A percentile compares a stretch with the other conserved stretches of the same genome.
phyloP scores from a whole-genome alignment of 345 rosid species.

The Aurinia saxatilis region DNA sequence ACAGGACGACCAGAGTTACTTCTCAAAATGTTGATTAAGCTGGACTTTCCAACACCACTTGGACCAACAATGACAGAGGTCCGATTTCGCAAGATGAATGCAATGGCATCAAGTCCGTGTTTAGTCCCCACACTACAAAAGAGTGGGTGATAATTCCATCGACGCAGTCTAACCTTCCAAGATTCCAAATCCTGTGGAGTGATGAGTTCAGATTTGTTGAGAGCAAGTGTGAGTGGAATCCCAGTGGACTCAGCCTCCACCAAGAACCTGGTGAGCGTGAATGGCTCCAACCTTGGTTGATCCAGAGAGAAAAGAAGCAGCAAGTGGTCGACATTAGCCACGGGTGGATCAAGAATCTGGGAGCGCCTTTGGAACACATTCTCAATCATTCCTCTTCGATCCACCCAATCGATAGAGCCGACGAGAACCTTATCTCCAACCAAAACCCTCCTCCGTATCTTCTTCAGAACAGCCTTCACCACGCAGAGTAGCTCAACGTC shows the following conservation, averaged over 20 bases:
- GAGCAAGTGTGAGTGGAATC: constrained; percentile 69
- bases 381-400: constrained; percentile 78
- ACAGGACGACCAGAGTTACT: constrained; percentile 33
- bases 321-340: constrained; percentile 82
- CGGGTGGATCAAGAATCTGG: constrained; percentile 71
- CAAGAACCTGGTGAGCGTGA: constrained; percentile 72
- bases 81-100: constrained; percentile 54
- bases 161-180: constrained; percentile 58
- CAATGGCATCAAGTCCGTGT: constrained; percentile 56
- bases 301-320: constrained; percentile 76
- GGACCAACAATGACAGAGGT: constrained; percentile 94
- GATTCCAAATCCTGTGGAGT: constrained; percentile 51
- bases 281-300: constrained; percentile 72
- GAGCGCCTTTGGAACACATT: constrained; percentile 63
- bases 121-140: constrained; percentile 77
- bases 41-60: constrained; percentile 98
- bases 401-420: constrained; percentile 90
- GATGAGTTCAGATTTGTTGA: constrained; percentile 74
- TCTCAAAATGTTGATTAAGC: constrained; percentile 74
- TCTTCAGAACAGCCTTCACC: constrained; percentile 82
- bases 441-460: constrained; percentile 82
- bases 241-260: constrained; percentile 83
- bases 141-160: constrained; percentile 79
- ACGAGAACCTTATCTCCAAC: constrained; percentile 88
- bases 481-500: constrained; percentile 84